A percentile compares a stretch with the other conserved stretches of the same genome.
Conservation (phyloP, 2,329 filamentous ascomycete genomes). For the Aspergillus niger region DNA sequence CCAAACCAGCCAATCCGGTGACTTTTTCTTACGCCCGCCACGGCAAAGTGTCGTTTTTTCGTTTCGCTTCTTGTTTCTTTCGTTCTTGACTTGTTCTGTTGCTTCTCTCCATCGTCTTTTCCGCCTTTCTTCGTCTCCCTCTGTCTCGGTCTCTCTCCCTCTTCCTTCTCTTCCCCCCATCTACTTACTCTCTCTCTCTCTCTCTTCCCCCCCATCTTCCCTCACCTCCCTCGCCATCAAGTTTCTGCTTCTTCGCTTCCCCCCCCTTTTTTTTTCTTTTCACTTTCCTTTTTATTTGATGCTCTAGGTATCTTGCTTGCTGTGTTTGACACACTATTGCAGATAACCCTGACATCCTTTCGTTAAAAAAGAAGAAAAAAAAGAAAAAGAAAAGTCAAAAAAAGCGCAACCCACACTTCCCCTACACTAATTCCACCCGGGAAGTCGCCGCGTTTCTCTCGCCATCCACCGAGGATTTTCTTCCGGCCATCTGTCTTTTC, state of each 20-base stretch:
- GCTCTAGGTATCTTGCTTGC: slow-evolving; percentile 33
- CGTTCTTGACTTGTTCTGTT: neutral
- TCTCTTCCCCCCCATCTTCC: slow-evolving; percentile 17
- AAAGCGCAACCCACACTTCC: slow-evolving; percentile 24
- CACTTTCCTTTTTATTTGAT: slow-evolving; percentile 29
- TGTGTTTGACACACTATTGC: slow-evolving; percentile 52
- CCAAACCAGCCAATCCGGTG: slow-evolving; percentile 17
- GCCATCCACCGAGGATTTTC: slow-evolving; percentile 16
- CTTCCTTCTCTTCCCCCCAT: slow-evolving; percentile 15
- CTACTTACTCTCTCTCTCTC: slow-evolving; percentile 13
- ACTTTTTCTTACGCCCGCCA: slow-evolving; percentile 14
- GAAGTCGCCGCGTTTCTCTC: slow-evolving; percentile 16
- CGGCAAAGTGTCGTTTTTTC: slow-evolving; percentile 25
- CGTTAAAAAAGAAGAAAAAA: slow-evolving; percentile 26
- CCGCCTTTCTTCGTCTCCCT: neutral
- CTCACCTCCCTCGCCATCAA: slow-evolving; percentile 19
- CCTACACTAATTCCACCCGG: slow-evolving; percentile 16
- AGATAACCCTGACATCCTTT: slow-evolving; percentile 41
- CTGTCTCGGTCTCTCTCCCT: slow-evolving; percentile 6
- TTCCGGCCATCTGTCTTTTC: slow-evolving; percentile 21
- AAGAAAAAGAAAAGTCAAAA: slow-evolving; percentile 11
- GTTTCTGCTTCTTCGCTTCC: slow-evolving; percentile 17
- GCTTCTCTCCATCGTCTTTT: slow-evolving; percentile 9
- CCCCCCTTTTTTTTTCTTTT: slow-evolving; percentile 24
- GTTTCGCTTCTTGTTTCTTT: slow-evolving; percentile 18